Conservation (phyloP, 2,329 filamentous ascomycete species). For the Macrophomina pseudophaseolina region DNA sequence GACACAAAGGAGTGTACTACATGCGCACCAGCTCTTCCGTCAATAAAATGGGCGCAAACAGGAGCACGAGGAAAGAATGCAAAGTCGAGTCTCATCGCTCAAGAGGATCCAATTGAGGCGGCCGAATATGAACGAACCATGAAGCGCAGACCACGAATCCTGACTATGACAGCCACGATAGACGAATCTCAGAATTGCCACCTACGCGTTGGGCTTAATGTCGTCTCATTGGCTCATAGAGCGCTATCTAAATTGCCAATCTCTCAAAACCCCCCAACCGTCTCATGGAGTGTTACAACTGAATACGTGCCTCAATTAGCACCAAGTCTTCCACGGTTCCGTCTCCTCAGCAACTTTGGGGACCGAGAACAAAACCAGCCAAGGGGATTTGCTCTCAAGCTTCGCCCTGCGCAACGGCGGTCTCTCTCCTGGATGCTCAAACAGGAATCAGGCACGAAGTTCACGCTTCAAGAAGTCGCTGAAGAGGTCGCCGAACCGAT, state of each 20-base stretch:
- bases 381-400: slow-evolving; percentile 32
- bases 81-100: slow-evolving; percentile 26
- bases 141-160: slow-evolving; percentile 51
- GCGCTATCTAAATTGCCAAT: slow-evolving; percentile 36
- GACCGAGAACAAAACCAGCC: slow-evolving; percentile 32
- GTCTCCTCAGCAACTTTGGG: slow-evolving; percentile 49
- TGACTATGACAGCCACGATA: slow-evolving; percentile 30
- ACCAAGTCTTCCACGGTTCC: slow-evolving; percentile 48
- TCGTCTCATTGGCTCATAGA: slow-evolving; percentile 51
- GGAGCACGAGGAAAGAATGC: background rate
- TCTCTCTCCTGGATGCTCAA: slow-evolving; percentile 65
- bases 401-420: slow-evolving; percentile 54
- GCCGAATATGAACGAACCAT: slow-evolving; percentile 56
- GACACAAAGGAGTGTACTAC: slow-evolving; percentile 28
- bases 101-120: slow-evolving; percentile 52
- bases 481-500: slow-evolving; percentile 54
- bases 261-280: slow-evolving; percentile 31
- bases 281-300: slow-evolving; percentile 54
- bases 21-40: slow-evolving; percentile 37
- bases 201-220: slow-evolving; percentile 50
- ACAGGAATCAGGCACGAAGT: slow-evolving; percentile 54
- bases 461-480: slow-evolving; percentile 61
- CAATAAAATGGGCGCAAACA: slow-evolving; percentile 37
- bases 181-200: slow-evolving; percentile 34
- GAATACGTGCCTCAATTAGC: slow-evolving; percentile 40